Evolutionary conservation across 371 early-diverging fungal species (phyloP).

Genomic region (Mortierella sp.): DNA sequence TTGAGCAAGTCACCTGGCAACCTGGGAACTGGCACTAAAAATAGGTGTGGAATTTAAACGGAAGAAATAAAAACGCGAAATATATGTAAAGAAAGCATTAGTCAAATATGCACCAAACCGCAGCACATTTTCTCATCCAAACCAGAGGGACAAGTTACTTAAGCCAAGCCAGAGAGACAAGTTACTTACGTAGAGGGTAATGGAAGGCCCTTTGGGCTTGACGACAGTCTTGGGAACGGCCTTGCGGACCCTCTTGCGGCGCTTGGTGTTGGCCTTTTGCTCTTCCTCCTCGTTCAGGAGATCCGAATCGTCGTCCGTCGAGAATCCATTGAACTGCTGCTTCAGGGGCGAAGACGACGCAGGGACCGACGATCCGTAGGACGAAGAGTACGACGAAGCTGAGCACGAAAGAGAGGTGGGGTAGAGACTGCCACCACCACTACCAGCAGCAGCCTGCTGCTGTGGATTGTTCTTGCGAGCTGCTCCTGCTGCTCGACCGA

Average conservation of each 20-base stretch:
- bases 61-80: background rate
- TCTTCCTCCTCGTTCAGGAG: background rate
- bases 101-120: too few species aligned
- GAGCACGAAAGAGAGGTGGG: background rate
- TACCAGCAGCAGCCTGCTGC: background rate
- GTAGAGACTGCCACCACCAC: too few species aligned
- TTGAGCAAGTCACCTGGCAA: conserved; percentile 39
- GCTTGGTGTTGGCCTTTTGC: background rate
- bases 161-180: background rate
- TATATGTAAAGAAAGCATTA: too few species aligned
- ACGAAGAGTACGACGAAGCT: background rate
- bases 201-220: conserved; percentile 12
- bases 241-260: conserved; percentile 24
- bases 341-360: conserved; percentile 1
- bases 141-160: background rate
- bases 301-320: conserved; percentile 8
- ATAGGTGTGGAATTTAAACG: too few species aligned
- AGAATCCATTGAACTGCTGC: background rate
- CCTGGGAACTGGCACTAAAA: conserved; percentile 18
- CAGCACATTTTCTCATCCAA: background rate
- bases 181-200: conserved; percentile 21
- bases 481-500: background rate
- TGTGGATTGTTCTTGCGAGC: background rate
- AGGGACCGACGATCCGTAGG: background rate
- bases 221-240: background rate